A percentile compares a stretch with the other conserved stretches of the same genome.
phyloP scores from a whole-genome alignment of 2,329 filamentous ascomycete species.

The Ascosphaera acerosa region DNA sequence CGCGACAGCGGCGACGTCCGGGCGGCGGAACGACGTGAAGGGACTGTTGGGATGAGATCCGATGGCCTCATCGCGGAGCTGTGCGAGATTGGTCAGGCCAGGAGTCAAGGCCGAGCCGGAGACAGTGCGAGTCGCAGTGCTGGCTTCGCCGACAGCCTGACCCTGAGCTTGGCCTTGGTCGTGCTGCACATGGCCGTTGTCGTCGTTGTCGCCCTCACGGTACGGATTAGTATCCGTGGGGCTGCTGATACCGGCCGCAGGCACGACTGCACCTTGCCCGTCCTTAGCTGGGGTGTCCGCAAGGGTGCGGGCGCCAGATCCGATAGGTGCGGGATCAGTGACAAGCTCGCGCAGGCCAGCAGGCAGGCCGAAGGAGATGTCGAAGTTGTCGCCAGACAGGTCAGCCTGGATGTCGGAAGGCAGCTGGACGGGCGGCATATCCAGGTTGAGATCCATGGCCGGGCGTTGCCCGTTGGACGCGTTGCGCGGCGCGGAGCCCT shows the following conservation, averaged over 20 bases:
- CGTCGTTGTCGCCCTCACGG: constrained; percentile 27
- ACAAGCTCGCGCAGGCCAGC: neutral
- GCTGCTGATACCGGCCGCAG: constrained; percentile 43
- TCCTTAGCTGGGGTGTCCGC: constrained; percentile 24
- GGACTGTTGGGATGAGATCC: neutral
- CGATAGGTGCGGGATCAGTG: constrained; percentile 18
- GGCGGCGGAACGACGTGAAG: neutral
- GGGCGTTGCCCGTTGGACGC: neutral
- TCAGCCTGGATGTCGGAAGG: neutral
- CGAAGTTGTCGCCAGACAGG: neutral
- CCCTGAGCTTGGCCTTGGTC: constrained; percentile 26
- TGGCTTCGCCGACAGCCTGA: constrained; percentile 28
- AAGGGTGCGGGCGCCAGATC: constrained; percentile 30
- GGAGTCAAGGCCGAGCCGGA: neutral
- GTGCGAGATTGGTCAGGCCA: neutral
- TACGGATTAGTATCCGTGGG: constrained; percentile 93
- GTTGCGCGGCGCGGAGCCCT: neutral
- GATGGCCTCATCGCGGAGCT: neutral
- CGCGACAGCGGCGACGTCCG: constrained; percentile 26
- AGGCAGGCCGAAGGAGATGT: neutral
- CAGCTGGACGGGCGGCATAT: neutral
- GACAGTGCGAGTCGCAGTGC: constrained; percentile 10
- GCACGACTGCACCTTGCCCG: neutral
- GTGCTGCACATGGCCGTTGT: constrained; percentile 31
- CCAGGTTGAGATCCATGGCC: neutral